These are phyloP conservation scores for Cynara cardunculus DNA, from an alignment of 129 eudicot species.

Conservation along the genomic window DNA sequence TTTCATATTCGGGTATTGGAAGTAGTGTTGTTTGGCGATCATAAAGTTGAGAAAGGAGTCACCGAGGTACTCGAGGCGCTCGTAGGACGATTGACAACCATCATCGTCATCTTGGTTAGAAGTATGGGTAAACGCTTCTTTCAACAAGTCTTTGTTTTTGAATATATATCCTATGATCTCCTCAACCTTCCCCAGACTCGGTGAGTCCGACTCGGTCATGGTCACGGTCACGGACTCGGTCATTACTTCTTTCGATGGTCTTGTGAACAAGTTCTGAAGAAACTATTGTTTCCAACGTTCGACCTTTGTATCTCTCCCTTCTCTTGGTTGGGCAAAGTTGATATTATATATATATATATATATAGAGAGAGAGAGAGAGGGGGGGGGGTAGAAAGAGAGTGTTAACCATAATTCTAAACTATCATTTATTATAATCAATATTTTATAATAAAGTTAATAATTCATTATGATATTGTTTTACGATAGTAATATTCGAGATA, in stretches of 20 bases:
- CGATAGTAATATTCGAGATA: too few relatives aligned
- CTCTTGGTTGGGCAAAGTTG: too few relatives aligned
- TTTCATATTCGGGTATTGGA: constrained; percentile 32
- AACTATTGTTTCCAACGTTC: too few relatives aligned
- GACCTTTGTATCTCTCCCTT: too few relatives aligned
- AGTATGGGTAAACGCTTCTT: constrained; percentile 38
- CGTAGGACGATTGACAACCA: constrained; percentile 18
- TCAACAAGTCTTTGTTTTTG: constrained; percentile 25
- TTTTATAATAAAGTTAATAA: too few relatives aligned
- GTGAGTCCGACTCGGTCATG: constrained; percentile 6
- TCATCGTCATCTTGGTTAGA: constrained; percentile 1
- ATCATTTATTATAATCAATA: too few relatives aligned
- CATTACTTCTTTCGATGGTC: background rate
- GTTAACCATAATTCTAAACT: too few relatives aligned
- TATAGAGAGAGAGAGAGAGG: too few relatives aligned
- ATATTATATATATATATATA: too few relatives aligned
- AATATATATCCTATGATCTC: constrained; percentile 39
- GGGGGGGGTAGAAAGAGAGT: too few relatives aligned
- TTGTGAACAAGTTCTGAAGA: too few relatives aligned
- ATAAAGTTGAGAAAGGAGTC: constrained; percentile 45
- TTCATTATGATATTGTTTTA: too few relatives aligned
- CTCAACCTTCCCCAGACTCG: constrained; percentile 35
- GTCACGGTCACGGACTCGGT: background rate
- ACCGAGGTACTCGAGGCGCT: constrained; percentile 51
- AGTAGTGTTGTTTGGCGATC: constrained; percentile 34